Evolutionary conservation across 202 grass and related monocot species (phyloP).

Genomic region (Dendrocalamus latiflorus): DNA sequence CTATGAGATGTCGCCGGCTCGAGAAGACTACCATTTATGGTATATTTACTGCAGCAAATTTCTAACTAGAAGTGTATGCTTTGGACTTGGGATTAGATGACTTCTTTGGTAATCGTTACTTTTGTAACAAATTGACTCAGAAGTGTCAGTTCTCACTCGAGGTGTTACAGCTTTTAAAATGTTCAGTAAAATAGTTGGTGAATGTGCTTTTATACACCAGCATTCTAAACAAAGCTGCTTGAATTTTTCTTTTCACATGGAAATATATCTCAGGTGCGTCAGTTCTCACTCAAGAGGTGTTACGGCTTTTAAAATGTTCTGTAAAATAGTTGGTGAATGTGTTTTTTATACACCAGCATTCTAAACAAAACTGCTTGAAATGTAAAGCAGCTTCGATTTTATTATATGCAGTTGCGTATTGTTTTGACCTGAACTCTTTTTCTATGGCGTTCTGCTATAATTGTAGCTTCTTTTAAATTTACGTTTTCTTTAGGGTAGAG

Average conservation of each 20-base stretch:
- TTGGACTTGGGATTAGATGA: neutral
- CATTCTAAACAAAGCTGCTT: too few relatives aligned
- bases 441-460: neutral
- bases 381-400: neutral
- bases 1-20: neutral
- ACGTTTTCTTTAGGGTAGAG: neutral
- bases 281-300: neutral
- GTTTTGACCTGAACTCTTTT: neutral
- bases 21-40: slow-evolving; percentile 20
- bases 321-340: neutral
- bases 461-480: neutral
- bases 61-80: slow-evolving; percentile 13
- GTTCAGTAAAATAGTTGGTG: too few relatives aligned
- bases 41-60: slow-evolving; percentile 41
- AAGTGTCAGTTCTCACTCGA: too few relatives aligned
- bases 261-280: neutral
- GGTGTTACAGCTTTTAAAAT: too few relatives aligned
- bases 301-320: neutral
- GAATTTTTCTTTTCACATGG: neutral
- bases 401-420: neutral
- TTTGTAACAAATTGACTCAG: neutral
- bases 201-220: too few relatives aligned
- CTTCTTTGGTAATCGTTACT: neutral
- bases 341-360: neutral
- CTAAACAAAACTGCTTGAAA: neutral